Evolutionary conservation across 257 asterid species (phyloP).

Genomic region (Solanum lignicaule): DNA sequence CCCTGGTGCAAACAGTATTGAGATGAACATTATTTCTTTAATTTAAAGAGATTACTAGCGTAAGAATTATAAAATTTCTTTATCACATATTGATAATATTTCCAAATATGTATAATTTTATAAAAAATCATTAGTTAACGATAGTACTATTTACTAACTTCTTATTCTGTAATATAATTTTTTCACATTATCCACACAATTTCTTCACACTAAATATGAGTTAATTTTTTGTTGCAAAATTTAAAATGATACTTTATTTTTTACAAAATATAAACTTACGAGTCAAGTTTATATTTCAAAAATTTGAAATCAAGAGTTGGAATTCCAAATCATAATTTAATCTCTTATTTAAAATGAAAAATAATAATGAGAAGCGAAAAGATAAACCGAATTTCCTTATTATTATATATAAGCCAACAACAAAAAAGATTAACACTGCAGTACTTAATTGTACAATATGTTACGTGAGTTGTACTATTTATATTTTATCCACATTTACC

Average conservation of each 20-base stretch:
- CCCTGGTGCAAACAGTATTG: background rate
- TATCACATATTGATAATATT: background rate
- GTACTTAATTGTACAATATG: too few relatives aligned
- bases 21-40: background rate
- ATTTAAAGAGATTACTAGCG: too few relatives aligned
- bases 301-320: background rate
- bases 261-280: too few relatives aligned
- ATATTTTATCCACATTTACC: background rate
- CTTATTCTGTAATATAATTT: too few relatives aligned
- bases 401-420: background rate
- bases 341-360: background rate
- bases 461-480: background rate
- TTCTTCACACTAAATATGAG: background rate
- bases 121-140: too few relatives aligned
- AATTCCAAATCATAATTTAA: too few relatives aligned
- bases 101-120: background rate
- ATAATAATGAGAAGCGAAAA: background rate
- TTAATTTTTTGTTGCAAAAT: too few relatives aligned
- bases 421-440: background rate
- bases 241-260: too few relatives aligned
- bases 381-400: background rate
- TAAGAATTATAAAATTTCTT: too few relatives aligned
- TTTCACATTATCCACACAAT: too few relatives aligned
- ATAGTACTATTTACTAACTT: background rate
- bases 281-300: background rate